phyloP scores from a whole-genome alignment of 1,284 basidiomycete genomes.

The Boletus mariae region DNA sequence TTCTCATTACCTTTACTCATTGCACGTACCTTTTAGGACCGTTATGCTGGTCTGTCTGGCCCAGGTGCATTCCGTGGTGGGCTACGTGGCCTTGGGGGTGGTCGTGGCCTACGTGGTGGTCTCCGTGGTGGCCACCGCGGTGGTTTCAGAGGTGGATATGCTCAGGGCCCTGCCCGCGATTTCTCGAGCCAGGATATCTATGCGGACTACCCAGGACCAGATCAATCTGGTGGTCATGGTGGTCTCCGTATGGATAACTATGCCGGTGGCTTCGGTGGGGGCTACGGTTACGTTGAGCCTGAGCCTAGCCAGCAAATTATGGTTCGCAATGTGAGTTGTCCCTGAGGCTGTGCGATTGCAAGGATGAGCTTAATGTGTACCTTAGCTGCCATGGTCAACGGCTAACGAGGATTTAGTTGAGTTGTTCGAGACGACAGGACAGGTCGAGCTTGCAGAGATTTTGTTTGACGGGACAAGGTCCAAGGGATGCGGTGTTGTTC shows the following conservation, averaged over 20 bases:
- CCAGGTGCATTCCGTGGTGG: constrained; percentile 65
- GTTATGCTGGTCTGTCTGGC: constrained; percentile 78
- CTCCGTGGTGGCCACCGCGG: constrained; percentile 60
- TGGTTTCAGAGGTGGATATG: constrained; percentile 50
- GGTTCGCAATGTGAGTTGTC: constrained; percentile 85
- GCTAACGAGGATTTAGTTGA: constrained; percentile 99
- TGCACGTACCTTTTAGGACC: constrained; percentile 55
- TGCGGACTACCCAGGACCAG: constrained; percentile 78
- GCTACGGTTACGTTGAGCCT: constrained; percentile 41
- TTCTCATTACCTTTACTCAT: constrained; percentile 4
- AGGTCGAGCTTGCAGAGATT: constrained; percentile 92
- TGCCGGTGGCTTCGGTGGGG: constrained; percentile 31
- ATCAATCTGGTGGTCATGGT: constrained; percentile 51
- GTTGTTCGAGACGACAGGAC: constrained; percentile 95
- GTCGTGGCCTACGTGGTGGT: constrained; percentile 42
- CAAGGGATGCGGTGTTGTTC: constrained; percentile 93
- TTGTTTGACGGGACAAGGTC: constrained; percentile 87
- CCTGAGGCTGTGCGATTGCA: too few species aligned
- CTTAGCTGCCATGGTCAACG: constrained; percentile 94
- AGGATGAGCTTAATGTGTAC: neutral
- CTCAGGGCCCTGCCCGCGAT: constrained; percentile 57
- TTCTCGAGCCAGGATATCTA: constrained; percentile 78
- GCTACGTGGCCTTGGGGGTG: constrained; percentile 44
- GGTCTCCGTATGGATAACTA: constrained; percentile 51
- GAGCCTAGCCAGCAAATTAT: constrained; percentile 96